Percentiles rank a stretch among this genome's conserved stretches.
phyloP scores from a whole-genome alignment of 331 rosid species.

The Quercus phellos region DNA sequence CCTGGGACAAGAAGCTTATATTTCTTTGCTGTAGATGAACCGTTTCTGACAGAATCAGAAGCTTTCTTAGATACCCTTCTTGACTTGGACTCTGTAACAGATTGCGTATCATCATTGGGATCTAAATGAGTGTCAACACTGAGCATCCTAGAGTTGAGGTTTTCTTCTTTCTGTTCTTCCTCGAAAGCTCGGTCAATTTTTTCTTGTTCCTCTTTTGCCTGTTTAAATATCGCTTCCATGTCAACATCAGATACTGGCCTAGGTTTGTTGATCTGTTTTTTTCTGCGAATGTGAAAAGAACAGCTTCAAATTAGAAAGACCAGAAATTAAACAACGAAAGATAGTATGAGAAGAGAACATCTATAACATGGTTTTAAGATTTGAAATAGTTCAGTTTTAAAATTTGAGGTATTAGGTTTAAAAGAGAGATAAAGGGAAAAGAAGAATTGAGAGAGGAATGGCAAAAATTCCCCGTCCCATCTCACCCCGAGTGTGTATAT shows the following conservation, averaged over 20 bases:
- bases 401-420: neutral
- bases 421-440: too few species aligned
- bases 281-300: conserved; percentile 39
- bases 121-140: conserved; percentile 20
- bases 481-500: too few species aligned
- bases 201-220: conserved; percentile 76
- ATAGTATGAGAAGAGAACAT: neutral
- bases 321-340: neutral
- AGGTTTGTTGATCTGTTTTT: conserved; percentile 76
- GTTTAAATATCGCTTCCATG: conserved; percentile 64
- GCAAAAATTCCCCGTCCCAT: too few species aligned
- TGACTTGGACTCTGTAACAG: conserved; percentile 41
- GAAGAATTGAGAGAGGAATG: too few species aligned
- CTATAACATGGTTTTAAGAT: neutral
- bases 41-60: conserved; percentile 21
- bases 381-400: neutral
- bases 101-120: conserved; percentile 18
- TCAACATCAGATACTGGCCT: conserved; percentile 60
- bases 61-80: conserved; percentile 39
- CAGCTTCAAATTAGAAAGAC: conserved; percentile 14
- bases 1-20: conserved; percentile 47
- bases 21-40: conserved; percentile 23
- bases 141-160: conserved; percentile 19
- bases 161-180: conserved; percentile 47
- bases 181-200: conserved; percentile 57